These are phyloP conservation scores for Verbena officinalis DNA, from an alignment of 257 asterid genomes.

Conservation along the genomic window DNA sequence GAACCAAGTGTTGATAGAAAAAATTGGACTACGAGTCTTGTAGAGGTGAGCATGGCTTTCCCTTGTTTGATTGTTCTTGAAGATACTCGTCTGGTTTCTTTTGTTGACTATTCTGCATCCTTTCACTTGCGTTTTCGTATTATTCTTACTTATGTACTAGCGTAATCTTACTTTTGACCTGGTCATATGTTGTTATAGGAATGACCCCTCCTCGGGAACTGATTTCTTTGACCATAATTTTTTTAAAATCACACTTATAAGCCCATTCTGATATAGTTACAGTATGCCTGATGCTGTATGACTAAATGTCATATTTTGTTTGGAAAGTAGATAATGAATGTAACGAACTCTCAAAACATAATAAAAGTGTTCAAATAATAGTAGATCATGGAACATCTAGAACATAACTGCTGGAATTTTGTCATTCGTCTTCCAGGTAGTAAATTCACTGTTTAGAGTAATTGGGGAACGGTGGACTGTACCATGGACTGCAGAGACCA, in stretches of 20 bases:
- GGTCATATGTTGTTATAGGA: slow-evolving; percentile 4
- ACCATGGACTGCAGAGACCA: slow-evolving; percentile 96
- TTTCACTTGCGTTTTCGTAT: slow-evolving; percentile 1
- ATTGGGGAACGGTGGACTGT: slow-evolving; percentile 87
- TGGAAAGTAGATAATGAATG: background rate
- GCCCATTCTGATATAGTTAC: slow-evolving; percentile 9
- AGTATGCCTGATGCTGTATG: slow-evolving; percentile 10
- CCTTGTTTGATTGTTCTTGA: slow-evolving; percentile 21
- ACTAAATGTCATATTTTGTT: background rate
- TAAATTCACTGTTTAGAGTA: slow-evolving; percentile 45
- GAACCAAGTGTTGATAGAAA: slow-evolving; percentile 43
- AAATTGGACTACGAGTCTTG: slow-evolving; percentile 43
- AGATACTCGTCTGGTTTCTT: slow-evolving; percentile 12
- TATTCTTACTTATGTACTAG: slow-evolving; percentile 9
- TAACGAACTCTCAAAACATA: background rate
- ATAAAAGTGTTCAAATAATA: background rate
- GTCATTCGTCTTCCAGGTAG: slow-evolving; percentile 44
- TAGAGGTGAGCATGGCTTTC: slow-evolving; percentile 46
- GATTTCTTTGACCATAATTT: background rate
- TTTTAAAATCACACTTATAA: background rate
- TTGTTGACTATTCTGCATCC: slow-evolving; percentile 21
- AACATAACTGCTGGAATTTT: slow-evolving; percentile 6
- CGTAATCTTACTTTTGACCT: slow-evolving; percentile 7
- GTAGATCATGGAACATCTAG: slow-evolving; percentile 4
- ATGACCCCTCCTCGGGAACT: background rate